Percentiles rank a stretch among this genome's conserved stretches.
These are phyloP conservation scores for Xylogone sp. DNA, from an alignment of 2,329 filamentous ascomycete genomes.

Conservation along the genomic window DNA sequence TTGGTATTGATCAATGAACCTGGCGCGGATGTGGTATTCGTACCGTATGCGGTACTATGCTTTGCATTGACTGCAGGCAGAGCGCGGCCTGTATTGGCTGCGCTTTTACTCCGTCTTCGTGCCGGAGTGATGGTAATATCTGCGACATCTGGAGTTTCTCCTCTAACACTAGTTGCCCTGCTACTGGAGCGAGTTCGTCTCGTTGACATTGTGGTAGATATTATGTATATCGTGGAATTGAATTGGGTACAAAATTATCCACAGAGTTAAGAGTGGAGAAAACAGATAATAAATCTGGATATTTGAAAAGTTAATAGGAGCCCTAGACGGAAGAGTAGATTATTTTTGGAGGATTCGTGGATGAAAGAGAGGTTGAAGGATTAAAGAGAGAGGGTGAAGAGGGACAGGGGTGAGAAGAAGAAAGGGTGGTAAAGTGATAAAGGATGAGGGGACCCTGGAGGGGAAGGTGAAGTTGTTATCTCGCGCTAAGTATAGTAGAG, in stretches of 20 bases:
- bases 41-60: constrained; percentile 24
- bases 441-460: neutral
- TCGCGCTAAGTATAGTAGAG: neutral
- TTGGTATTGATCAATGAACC: constrained; percentile 7
- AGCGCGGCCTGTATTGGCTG: constrained; percentile 3
- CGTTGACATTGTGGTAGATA: constrained; percentile 18
- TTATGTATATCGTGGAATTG: neutral
- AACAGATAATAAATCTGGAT: neutral
- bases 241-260: neutral
- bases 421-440: neutral
- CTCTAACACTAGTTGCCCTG: constrained; percentile 15
- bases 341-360: constrained; percentile 12
- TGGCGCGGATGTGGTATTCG: constrained; percentile 14
- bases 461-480: neutral
- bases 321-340: neutral
- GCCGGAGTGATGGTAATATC: constrained; percentile 12
- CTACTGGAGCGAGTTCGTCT: constrained; percentile 19
- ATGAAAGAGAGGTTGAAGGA: constrained; percentile 1
- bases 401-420: neutral
- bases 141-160: constrained; percentile 12
- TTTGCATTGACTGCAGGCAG: constrained; percentile 17
- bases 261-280: neutral
- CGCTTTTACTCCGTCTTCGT: constrained; percentile 10
- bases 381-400: constrained; percentile 1
- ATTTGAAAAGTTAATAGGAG: neutral